Conservation (phyloP, 2,329 filamentous ascomycete species). For the Monosporascus ibericus region DNA sequence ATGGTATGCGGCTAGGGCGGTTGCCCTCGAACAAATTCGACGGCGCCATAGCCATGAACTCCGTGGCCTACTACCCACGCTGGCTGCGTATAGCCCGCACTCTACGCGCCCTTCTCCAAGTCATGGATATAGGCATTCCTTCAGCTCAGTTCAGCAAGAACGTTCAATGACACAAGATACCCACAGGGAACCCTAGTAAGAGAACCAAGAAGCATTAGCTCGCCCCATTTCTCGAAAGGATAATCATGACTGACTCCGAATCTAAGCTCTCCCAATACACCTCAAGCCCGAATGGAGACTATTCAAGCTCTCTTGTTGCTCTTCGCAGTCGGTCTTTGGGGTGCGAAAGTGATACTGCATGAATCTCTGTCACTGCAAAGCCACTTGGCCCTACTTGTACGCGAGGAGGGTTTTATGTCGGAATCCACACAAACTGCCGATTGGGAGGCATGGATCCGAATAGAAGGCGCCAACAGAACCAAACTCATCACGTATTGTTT, state of each 20-base stretch:
- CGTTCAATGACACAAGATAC: conserved; percentile 52
- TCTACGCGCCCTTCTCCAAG: conserved; percentile 54
- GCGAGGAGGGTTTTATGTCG: conserved; percentile 49
- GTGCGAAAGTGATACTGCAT: conserved; percentile 52
- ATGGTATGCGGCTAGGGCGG: conserved; percentile 55
- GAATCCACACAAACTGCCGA: conserved; percentile 43
- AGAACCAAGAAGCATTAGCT: not conserved
- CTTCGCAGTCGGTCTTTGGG: conserved; percentile 56
- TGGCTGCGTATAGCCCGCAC: conserved; percentile 53
- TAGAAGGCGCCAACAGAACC: conserved; percentile 51
- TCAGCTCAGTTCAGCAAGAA: conserved; percentile 52
- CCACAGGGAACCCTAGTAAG: conserved; percentile 55
- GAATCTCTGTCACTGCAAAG: conserved; percentile 56
- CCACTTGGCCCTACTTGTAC: conserved; percentile 49
- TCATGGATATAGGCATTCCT: conserved; percentile 51
- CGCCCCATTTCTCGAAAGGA: not conserved
- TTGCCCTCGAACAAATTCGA: conserved; percentile 53
- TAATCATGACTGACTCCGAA: conserved; percentile 7
- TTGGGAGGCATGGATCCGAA: conserved; percentile 55
- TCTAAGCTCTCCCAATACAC: conserved; percentile 50
- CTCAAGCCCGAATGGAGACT: conserved; percentile 55
- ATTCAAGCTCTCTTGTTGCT: conserved; percentile 58
- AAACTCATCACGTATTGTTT: conserved; percentile 57
- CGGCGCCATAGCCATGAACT: conserved; percentile 51
- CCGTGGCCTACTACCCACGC: conserved; percentile 49